Percentiles rank a stretch among this genome's conserved stretches.
These are phyloP conservation scores for Phaffomyces opuntiae DNA, from an alignment of 805 yeast species.

Conservation along the genomic window DNA sequence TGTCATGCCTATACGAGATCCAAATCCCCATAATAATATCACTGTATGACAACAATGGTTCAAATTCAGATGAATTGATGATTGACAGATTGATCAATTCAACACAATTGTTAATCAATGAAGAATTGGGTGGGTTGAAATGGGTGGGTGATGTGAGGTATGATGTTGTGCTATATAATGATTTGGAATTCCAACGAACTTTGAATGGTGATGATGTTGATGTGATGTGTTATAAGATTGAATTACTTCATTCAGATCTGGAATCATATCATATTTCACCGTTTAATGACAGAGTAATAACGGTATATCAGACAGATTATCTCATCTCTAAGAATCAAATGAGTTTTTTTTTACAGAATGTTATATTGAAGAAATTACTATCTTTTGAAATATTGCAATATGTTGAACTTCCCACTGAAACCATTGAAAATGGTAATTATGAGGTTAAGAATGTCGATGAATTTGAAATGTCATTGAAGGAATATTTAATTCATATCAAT, in stretches of 20 bases:
- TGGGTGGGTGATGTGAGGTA: background rate
- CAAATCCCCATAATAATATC: background rate
- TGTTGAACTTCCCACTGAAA: background rate
- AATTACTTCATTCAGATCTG: background rate
- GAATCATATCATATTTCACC: slow-evolving; percentile 6
- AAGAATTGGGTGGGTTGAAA: background rate
- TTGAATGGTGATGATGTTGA: background rate
- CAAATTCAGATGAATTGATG: background rate
- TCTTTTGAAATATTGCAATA: slow-evolving; percentile 2
- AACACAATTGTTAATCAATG: slow-evolving; percentile 1
- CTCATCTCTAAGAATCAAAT: slow-evolving; percentile 1
- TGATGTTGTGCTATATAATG: background rate
- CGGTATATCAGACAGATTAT: slow-evolving; percentile 3
- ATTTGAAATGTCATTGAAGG: background rate
- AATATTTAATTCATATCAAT: background rate
- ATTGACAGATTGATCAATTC: background rate
- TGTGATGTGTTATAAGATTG: background rate
- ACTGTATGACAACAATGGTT: background rate
- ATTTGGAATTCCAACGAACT: background rate
- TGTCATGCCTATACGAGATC: no score
- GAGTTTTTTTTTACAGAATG: slow-evolving; percentile 1
- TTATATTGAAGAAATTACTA: slow-evolving; percentile 1
- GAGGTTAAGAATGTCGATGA: background rate
- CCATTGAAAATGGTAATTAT: no score
- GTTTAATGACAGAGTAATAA: background rate